These are phyloP conservation scores for Hymenoscyphus fructigenus DNA, from an alignment of 2,329 filamentous ascomycete species.

Conservation along the genomic window DNA sequence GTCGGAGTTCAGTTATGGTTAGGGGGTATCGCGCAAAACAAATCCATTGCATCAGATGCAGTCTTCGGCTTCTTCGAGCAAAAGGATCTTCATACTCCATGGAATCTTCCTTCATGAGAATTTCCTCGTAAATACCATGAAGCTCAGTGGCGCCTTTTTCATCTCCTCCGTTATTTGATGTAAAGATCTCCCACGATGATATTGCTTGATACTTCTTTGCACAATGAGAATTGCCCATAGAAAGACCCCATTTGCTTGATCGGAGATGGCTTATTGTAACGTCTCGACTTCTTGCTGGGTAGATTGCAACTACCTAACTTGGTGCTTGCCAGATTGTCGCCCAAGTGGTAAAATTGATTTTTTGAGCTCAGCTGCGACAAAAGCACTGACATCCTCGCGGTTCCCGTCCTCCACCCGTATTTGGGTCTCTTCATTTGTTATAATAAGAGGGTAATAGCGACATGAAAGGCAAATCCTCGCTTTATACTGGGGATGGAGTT, in stretches of 20 bases:
- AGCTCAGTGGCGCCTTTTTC: not conserved
- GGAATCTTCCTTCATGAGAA: not conserved
- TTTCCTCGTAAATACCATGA: not conserved
- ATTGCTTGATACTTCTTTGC: not conserved
- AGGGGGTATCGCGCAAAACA: not conserved
- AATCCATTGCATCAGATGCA: not conserved
- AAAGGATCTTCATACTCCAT: not conserved
- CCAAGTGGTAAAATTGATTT: not conserved
- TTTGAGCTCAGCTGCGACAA: slow-evolving; percentile 30
- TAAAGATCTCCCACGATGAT: not conserved
- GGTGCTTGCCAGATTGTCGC: not conserved
- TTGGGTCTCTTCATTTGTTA: slow-evolving; percentile 20
- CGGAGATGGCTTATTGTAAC: slow-evolving; percentile 26
- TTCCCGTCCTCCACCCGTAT: slow-evolving; percentile 38
- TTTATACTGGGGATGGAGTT: not conserved
- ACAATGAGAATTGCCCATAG: slow-evolving; percentile 39
- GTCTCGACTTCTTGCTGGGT: not conserved
- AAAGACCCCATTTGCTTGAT: slow-evolving; percentile 38
- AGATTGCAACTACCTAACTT: too few relatives aligned
- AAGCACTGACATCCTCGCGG: slow-evolving; percentile 33
- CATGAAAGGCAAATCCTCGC: slow-evolving; percentile 22
- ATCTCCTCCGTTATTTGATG: not conserved
- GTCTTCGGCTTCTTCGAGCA: not conserved
- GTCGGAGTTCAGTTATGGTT: not conserved
- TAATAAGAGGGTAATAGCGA: slow-evolving; percentile 25